A percentile compares a stretch with the other conserved stretches of the same genome.
These are phyloP conservation scores for Hyaloscypha hepaticicola DNA, from an alignment of 495 filamentous ascomycete species.

Conservation along the genomic window DNA sequence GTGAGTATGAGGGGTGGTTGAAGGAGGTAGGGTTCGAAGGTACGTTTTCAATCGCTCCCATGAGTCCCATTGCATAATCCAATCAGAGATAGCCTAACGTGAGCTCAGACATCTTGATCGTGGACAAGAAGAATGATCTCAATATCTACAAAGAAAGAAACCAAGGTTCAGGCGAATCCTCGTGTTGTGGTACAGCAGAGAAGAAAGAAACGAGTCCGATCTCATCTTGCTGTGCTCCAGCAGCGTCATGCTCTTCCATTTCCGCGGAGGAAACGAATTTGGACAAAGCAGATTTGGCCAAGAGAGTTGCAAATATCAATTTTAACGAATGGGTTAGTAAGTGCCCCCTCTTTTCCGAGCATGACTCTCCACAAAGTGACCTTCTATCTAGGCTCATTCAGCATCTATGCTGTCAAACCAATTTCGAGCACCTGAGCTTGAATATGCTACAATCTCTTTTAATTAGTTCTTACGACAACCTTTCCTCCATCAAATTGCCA, in stretches of 20 bases:
- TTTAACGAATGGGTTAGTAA: constrained; percentile 55
- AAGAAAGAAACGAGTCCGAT: neutral
- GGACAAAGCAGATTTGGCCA: constrained; percentile 13
- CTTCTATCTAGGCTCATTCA: constrained; percentile 39
- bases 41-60: constrained; percentile 28
- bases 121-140: constrained; percentile 53
- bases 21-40: constrained; percentile 53
- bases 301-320: constrained; percentile 32
- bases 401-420: constrained; percentile 44
- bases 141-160: constrained; percentile 54
- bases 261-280: constrained; percentile 1
- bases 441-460: too few relatives aligned
- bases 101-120: constrained; percentile 48
- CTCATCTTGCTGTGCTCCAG: neutral
- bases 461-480: too few relatives aligned
- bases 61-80: constrained; percentile 4
- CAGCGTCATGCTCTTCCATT: neutral
- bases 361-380: constrained; percentile 17
- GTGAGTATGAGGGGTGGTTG: constrained; percentile 57
- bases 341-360: constrained; percentile 21
- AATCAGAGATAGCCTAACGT: too few relatives aligned
- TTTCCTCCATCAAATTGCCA: too few relatives aligned
- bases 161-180: constrained; percentile 18
- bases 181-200: constrained; percentile 20
- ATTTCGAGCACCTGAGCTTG: neutral